Evolutionary conservation across 371 early-diverging fungal genomes (phyloP).

Genomic region (Saksenaea vasiformis): DNA sequence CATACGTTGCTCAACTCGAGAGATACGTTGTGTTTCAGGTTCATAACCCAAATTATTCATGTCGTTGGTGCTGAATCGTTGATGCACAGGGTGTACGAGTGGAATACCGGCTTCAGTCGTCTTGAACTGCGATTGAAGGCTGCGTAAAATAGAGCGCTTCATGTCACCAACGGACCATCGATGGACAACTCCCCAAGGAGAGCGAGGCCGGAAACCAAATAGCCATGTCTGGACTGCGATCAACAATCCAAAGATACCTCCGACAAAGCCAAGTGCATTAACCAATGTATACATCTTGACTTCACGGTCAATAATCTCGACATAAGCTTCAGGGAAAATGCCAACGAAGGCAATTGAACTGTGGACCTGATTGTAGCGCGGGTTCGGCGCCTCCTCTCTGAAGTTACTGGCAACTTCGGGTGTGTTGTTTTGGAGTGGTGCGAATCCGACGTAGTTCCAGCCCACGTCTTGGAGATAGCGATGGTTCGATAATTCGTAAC

Average conservation of each 20-base stretch:
- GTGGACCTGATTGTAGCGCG: constrained; percentile 32
- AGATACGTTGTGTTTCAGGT: constrained; percentile 29
- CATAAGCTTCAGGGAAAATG: constrained; percentile 30
- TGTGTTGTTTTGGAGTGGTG: constrained; percentile 43
- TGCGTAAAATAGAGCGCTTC: constrained; percentile 42
- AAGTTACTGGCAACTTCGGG: constrained; percentile 43
- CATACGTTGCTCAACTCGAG: constrained; percentile 12
- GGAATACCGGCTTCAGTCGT: constrained; percentile 45
- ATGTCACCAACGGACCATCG: constrained; percentile 52
- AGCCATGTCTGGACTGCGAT: constrained; percentile 49
- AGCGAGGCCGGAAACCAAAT: constrained; percentile 52
- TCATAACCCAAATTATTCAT: constrained; percentile 31
- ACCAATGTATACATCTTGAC: constrained; percentile 51
- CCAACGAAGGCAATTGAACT: constrained; percentile 34
- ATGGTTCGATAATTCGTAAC: constrained; percentile 42
- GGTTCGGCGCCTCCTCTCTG: constrained; percentile 45
- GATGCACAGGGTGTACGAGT: constrained; percentile 48
- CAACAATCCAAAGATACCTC: constrained; percentile 53
- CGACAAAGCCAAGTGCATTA: constrained; percentile 52
- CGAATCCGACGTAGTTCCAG: constrained; percentile 55
- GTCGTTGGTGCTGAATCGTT: constrained; percentile 39
- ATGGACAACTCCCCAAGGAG: constrained; percentile 55
- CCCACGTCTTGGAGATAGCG: constrained; percentile 41
- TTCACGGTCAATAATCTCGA: constrained; percentile 31
- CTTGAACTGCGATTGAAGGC: constrained; percentile 42